These are phyloP conservation scores for Tylopilus orsonianus DNA, from an alignment of 1,284 basidiomycete species.

Conservation along the genomic window DNA sequence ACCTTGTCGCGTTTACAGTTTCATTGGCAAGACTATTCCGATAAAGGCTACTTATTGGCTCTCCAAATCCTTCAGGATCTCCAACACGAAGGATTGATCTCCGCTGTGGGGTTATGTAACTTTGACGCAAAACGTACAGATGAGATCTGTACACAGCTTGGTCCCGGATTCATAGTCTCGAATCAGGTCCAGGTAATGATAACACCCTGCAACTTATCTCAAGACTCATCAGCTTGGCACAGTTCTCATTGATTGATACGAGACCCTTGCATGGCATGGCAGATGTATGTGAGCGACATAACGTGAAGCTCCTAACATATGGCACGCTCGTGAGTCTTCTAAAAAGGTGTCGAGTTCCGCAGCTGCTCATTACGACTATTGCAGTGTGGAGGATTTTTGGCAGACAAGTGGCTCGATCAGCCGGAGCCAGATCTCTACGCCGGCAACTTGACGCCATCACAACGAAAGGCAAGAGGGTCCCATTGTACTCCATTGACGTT, in stretches of 20 bases:
- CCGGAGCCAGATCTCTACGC: conserved; percentile 72
- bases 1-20: no score
- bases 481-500: no score
- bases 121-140: conserved; percentile 74
- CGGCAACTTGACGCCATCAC: conserved; percentile 65
- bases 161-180: conserved; percentile 68
- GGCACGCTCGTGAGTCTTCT: conserved; percentile 63
- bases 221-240: conserved; percentile 15
- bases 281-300: conserved; percentile 70
- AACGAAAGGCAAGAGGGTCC: conserved; percentile 61
- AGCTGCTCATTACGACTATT: conserved; percentile 4
- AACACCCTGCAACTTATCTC: background rate
- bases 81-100: conserved; percentile 60
- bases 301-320: conserved; percentile 75
- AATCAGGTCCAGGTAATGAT: conserved; percentile 76
- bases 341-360: conserved; percentile 4
- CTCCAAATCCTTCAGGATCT: conserved; percentile 60
- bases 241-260: conserved; percentile 82
- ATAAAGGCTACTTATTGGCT: conserved; percentile 65
- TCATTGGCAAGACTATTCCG: conserved; percentile 78
- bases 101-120: conserved; percentile 74
- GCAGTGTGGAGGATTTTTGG: conserved; percentile 80
- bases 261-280: conserved; percentile 75
- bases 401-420: conserved; percentile 70
- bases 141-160: conserved; percentile 73